Evolutionary conservation across 2,329 filamentous ascomycete species (phyloP), one percentile per base, ranked within the genome.

Genomic region (Scytalidium sp.): DNA sequence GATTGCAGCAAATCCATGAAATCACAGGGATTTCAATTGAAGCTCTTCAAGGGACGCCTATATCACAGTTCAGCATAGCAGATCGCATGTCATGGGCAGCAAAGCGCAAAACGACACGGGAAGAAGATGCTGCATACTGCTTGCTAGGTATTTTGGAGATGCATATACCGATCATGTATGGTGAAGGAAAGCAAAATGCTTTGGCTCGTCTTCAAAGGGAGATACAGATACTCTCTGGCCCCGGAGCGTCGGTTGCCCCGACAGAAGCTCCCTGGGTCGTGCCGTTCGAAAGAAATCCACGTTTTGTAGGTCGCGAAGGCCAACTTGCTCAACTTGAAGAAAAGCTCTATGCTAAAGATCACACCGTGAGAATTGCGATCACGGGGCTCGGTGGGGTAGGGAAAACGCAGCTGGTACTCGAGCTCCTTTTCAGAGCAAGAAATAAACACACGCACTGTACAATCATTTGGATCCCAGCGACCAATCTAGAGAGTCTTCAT

Each of bases 81-180:
- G 46, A 49, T 40, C 46, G 46, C 17, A 25, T 73, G 68, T 67
- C 67, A 0, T 73, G 70, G 71, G 70, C 70, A 1, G 60, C 68
- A 1, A 44, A 57, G 3, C 61, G 71, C 0, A 20, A 56, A 1
- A 71, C 70, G 0, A 65, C 61, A 0, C 52, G 67, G 3, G 11
- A 45, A 0, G 72, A 75, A 44, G 73, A 75, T 36, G 60, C 63
- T 17, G 70, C 71, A 0, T 75, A 75, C 29, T 72, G 64, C 13
- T 56, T 75, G 0, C 51, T 75, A 4, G 73, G 73, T 0, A 60
- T 75, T 0, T 75, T 75, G 22, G 60, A 60, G 1, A 62, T 75
- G 20, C 67, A 69, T 29, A 72, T 75, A 67, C 65, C 71, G 0
- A 52, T 73, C 3, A 29, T 74, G 0, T 75, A 75, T 46, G 45